These are phyloP conservation scores for Xylariales sp. DNA, from an alignment of 2,329 filamentous ascomycete species.

Conservation along the genomic window DNA sequence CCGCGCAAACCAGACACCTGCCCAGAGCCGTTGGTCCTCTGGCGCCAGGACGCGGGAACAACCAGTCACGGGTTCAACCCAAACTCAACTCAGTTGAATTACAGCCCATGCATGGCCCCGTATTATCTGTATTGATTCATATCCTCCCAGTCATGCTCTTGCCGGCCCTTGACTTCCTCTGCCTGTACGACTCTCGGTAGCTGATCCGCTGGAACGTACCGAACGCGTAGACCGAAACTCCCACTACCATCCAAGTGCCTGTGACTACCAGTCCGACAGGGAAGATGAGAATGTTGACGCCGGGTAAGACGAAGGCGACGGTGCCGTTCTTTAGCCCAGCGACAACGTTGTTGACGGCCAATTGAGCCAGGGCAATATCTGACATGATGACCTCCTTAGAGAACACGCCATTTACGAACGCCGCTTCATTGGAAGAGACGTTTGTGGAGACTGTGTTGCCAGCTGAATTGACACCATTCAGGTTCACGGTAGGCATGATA, in stretches of 20 bases:
- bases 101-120: background rate
- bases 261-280: constrained; percentile 67
- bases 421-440: constrained; percentile 65
- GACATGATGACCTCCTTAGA: constrained; percentile 52
- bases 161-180: constrained; percentile 39
- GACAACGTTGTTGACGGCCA: constrained; percentile 44
- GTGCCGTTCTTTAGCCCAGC: constrained; percentile 43
- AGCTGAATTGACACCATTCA: constrained; percentile 51
- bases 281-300: constrained; percentile 63
- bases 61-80: too few relatives aligned
- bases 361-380: constrained; percentile 41
- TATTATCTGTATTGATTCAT: background rate
- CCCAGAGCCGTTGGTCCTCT: too few relatives aligned
- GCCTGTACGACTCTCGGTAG: constrained; percentile 60
- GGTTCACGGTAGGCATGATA: constrained; percentile 63
- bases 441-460: constrained; percentile 55
- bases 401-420: constrained; percentile 68
- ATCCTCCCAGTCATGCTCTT: constrained; percentile 21
- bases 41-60: too few relatives aligned
- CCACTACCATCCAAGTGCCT: constrained; percentile 54
- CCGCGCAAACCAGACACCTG: too few relatives aligned
- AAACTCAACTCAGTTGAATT: too few relatives aligned
- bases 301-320: constrained; percentile 64
- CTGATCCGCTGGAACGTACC: constrained; percentile 64
- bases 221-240: constrained; percentile 52